A percentile compares a stretch with the other conserved stretches of the same genome.
Conservation (phyloP, 1,139 yeast genomes). For the Magnusiomyces tetraspermus region DNA sequence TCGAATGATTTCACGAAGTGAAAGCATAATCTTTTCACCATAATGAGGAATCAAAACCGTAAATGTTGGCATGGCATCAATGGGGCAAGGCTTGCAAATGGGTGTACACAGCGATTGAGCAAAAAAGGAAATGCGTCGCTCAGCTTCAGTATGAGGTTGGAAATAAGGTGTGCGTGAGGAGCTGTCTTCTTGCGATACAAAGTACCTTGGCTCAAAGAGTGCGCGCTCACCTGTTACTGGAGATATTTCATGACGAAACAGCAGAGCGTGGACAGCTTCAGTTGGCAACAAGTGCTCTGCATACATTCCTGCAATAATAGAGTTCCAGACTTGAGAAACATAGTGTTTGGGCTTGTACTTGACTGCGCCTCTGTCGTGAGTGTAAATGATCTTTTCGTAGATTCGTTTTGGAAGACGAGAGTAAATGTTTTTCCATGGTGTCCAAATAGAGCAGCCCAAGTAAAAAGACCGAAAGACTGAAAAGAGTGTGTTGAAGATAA, state of each 20-base stretch:
- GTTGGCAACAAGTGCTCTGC: conserved; percentile 68
- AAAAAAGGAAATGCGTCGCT: conserved; percentile 72
- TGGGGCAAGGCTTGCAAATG: conserved; percentile 61
- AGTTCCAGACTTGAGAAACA: conserved; percentile 73
- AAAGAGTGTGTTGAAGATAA: conserved; percentile 66
- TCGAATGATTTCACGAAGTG: conserved; percentile 56
- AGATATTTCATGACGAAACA: conserved; percentile 44
- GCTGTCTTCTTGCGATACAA: conserved; percentile 65
- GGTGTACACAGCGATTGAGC: conserved; percentile 81
- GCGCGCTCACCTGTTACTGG: conserved; percentile 29
- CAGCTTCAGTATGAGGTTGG: conserved; percentile 60
- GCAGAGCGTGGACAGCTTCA: conserved; percentile 47
- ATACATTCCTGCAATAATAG: conserved; percentile 64
- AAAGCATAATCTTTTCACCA: conserved; percentile 60
- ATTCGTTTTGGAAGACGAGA: conserved; percentile 68
- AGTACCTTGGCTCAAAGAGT: conserved; percentile 50
- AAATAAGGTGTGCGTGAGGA: conserved; percentile 36
- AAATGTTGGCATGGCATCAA: conserved; percentile 69
- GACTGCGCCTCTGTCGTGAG: conserved; percentile 35
- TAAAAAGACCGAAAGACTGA: conserved; percentile 63
- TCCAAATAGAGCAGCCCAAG: conserved; percentile 67
- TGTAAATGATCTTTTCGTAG: conserved; percentile 51
- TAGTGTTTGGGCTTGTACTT: conserved; percentile 40
- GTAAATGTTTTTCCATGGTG: conserved; percentile 81
- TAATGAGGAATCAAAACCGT: conserved; percentile 84